Percentiles rank a stretch among this genome's conserved stretches.
These are phyloP conservation scores for Monosporascus sp. DNA, from an alignment of 2,329 filamentous ascomycete genomes.

Conservation along the genomic window DNA sequence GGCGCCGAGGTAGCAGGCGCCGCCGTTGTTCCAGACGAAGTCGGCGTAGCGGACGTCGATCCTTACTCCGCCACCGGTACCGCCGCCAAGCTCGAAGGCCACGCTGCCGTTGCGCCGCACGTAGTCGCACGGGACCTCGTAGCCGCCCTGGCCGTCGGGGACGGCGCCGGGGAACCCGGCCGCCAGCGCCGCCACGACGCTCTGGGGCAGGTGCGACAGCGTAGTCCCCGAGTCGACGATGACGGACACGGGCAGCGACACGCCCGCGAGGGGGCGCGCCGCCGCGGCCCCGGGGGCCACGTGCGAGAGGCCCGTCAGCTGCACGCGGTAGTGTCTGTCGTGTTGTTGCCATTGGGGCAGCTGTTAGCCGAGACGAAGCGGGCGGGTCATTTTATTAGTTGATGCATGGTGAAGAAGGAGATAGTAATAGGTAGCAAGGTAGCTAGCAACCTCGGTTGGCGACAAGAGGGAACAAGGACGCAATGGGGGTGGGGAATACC, in stretches of 20 bases:
- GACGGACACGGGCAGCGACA: constrained; percentile 31
- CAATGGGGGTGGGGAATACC: constrained; percentile 12
- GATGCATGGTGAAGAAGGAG: not conserved
- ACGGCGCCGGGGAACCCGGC: constrained; percentile 34
- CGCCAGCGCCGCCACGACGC: constrained; percentile 38
- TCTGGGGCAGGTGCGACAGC: constrained; percentile 39
- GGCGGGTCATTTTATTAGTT: not conserved
- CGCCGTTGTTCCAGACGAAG: constrained; percentile 26
- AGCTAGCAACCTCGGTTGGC: constrained; percentile 14
- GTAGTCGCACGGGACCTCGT: constrained; percentile 37
- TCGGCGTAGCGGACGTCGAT: constrained; percentile 23
- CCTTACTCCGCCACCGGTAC: constrained; percentile 23
- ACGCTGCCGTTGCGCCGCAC: constrained; percentile 34
- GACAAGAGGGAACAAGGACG: not conserved
- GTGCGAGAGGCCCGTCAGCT: constrained; percentile 16
- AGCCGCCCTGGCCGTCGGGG: constrained; percentile 38
- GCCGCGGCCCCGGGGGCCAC: constrained; percentile 8
- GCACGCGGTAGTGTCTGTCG: constrained; percentile 24
- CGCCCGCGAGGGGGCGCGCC: constrained; percentile 8
- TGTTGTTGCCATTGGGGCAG: not conserved
- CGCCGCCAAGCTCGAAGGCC: constrained; percentile 42
- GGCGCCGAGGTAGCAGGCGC: constrained; percentile 22
- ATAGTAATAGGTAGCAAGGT: constrained; percentile 9
- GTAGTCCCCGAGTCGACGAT: constrained; percentile 51
- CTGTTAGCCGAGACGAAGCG: too few relatives aligned